Base-by-base conservation (phyloP, 2,329 filamentous ascomycete genomes). In the Aureobasidium sp. region DNA sequence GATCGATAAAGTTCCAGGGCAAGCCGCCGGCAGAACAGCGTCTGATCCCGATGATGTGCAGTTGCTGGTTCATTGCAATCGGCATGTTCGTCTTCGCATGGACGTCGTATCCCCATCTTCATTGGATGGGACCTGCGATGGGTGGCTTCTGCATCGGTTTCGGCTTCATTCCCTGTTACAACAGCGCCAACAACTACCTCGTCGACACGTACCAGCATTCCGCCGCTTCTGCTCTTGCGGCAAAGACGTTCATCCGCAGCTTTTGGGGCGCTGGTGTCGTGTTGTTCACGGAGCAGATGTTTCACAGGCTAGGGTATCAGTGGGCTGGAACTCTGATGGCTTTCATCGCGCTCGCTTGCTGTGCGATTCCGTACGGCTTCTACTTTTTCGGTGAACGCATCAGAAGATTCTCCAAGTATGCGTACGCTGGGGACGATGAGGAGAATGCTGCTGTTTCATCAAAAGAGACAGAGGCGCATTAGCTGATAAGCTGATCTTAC, bases 341-440 rank as follows among this genome's bases (percentile, higher is more conserved):
- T 11, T 92, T 92, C 68, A 80, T 95, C 67, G 84, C 82, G 17
- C 76, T 95, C 6, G 87, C 84, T 0, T 95, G 90, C 77, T 95
- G 90, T 72, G 84, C 80, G 0, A 95, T 95, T 67, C 91, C 91
- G 0, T 96, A 87, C 72, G 73, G 90, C 29, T 96, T 96, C 76
- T 96, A 88, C 79, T 84, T 79, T 69, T 90, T 84, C 68, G 91
- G 91, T 3, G 89, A 85, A 17, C 72, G 73, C 5, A 95, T 96
- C 67, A 81, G 91, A 5, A 78, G 77, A 61, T 78, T 81, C 63
- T 89, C 86, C 69, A 87, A 84, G 73, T 95, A 85, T 70, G 91
- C 91, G 0, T 95, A 90, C 67, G 73, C 74, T 25, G 79, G 79
- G 15, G 81, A 84, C 49, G 80, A 83, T 60, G 81, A 84, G 70